Base-by-base conservation (phyloP, 768 basidiomycete species). In the Tylopilus subfusipes region DNA sequence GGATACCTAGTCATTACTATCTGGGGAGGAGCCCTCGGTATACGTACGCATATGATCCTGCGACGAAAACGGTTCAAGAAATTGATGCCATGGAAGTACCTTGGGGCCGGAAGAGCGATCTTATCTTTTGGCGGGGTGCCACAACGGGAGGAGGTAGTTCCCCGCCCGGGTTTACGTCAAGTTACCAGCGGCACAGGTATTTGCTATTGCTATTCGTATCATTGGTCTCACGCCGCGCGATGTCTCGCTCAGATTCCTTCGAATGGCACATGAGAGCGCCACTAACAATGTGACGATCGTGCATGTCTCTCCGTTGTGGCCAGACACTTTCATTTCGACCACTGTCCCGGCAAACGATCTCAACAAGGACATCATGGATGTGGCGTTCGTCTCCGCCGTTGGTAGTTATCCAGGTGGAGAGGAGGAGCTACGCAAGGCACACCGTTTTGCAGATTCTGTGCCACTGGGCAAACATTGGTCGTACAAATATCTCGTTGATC, bases 1-100 rank as follows among this genome's bases (percentile, higher is more conserved):
- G 90, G 53, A 93, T 98, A 57, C 96, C 97, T 0, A 94, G 91
- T 55, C 94, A 98, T 69, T 98, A 99, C 68, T 98, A 99, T 69
- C 92, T 90, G 63, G 87, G 87, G 10, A 85, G 85, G 52, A 93
- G 88, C 14, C 75, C 79, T 42, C 72, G 84, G 51, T 95, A 96
- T 63, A 94, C 94, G 1, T 97, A 96, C 54, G 94, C 86, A 0
- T 96, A 90, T 89, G 91, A 97, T 64, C 74, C 85, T 0, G 76
- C 0, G 3, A 86, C n/a, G 85, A 88, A 54, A 73, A 85, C 58
- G 53, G 74, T 87, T 55, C 84, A 86, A 60, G 84, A 84, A 10
- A 79, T 88, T 2, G 96, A 98, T 60, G 77, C 83, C 50, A 88
- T 92, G 85, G 95, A 98, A 64, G 68, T 83, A 4, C 82, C 90